These are phyloP conservation scores for Dispira simplex DNA, from an alignment of 192 early-diverging fungal species.

Conservation along the genomic window DNA sequence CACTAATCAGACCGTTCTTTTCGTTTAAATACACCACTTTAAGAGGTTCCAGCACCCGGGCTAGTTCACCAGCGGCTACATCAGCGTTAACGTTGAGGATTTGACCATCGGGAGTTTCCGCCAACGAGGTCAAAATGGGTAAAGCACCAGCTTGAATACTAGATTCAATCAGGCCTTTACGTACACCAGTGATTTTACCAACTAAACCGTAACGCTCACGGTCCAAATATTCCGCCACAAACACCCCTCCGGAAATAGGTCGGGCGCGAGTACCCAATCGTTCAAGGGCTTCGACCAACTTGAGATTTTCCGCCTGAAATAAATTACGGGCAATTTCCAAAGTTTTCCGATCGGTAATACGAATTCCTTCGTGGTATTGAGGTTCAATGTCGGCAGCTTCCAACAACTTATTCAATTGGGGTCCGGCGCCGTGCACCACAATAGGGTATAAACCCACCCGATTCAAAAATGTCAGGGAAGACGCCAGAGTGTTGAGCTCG, in stretches of 20 bases:
- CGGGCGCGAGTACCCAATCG: constrained; percentile 84
- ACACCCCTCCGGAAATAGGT: constrained; percentile 93
- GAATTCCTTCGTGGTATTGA: constrained; percentile 93
- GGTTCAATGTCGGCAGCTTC: constrained; percentile 90
- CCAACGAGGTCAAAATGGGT: constrained; percentile 90
- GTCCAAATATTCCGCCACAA: constrained; percentile 92
- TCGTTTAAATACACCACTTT: constrained; percentile 98
- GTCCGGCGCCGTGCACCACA: constrained; percentile 95
- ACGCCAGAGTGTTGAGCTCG: constrained; percentile 86
- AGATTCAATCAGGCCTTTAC: constrained; percentile 87
- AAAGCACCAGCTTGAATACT: constrained; percentile 86
- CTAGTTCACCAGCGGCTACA: constrained; percentile 93
- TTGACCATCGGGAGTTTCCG: constrained; percentile 90
- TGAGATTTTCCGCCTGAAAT: constrained; percentile 90
- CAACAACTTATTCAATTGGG: constrained; percentile 83
- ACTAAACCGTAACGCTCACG: constrained; percentile 90
- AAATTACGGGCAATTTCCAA: constrained; percentile 89
- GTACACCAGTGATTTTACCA: constrained; percentile 78
- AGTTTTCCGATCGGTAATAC: constrained; percentile 89
- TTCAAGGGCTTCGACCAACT: constrained; percentile 95
- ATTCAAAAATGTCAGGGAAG: constrained; percentile 91
- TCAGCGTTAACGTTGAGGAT: constrained; percentile 99
- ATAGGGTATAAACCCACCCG: constrained; percentile 97
- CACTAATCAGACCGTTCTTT: constrained; percentile 92
- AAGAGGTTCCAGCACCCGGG: constrained; percentile 87